These are phyloP conservation scores for Penicillium flavigenum DNA, from an alignment of 495 filamentous ascomycete genomes.

Conservation along the genomic window DNA sequence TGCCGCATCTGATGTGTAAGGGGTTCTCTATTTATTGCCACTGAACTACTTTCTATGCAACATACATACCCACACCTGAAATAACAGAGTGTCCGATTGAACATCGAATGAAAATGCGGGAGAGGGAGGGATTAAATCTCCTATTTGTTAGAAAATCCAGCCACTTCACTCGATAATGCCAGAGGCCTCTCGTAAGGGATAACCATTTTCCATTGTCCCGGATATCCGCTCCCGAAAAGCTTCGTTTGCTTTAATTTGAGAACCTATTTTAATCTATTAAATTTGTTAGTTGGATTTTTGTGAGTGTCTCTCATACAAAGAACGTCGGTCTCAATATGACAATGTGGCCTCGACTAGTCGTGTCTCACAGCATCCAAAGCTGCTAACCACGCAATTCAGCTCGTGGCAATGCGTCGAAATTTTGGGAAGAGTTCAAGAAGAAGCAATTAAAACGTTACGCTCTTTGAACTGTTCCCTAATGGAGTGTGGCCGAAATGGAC, in stretches of 20 bases:
- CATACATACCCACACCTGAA: background rate
- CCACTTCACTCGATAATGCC: background rate
- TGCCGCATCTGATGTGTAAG: slow-evolving; percentile 12
- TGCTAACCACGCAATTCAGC: background rate
- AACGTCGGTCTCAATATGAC: background rate
- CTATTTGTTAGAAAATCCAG: background rate
- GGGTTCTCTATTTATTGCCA: slow-evolving; percentile 3
- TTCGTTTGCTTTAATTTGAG: background rate
- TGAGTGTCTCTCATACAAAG: background rate
- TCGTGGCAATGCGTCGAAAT: background rate
- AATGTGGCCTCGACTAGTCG: background rate
- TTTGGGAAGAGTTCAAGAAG: background rate
- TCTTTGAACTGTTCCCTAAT: background rate
- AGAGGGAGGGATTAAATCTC: background rate
- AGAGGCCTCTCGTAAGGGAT: slow-evolving; percentile 1
- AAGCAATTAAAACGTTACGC: background rate
- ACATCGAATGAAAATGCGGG: background rate
- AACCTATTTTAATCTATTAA: too few species aligned
- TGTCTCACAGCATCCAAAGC: background rate
- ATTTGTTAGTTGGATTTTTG: background rate
- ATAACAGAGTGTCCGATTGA: background rate
- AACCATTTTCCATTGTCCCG: background rate
- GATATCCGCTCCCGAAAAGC: background rate
- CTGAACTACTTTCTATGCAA: slow-evolving; percentile 1
- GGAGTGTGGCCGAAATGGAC: background rate